Evolutionary conservation across 2,329 filamentous ascomycete genomes (phyloP), one percentile per base, ranked within the genome.

Genomic region (Alternaria arborescens): DNA sequence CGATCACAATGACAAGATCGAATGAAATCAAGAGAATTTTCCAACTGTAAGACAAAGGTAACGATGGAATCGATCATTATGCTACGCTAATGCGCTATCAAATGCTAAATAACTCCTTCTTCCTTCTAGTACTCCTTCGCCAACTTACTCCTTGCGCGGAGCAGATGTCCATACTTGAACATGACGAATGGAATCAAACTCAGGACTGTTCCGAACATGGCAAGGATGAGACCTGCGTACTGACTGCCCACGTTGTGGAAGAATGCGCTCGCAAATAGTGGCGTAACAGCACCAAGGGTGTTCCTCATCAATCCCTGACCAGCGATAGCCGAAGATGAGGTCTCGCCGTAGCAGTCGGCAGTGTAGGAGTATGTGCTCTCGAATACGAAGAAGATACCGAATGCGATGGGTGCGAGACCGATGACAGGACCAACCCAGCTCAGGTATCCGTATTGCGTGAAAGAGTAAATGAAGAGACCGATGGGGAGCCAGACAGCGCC

Each of bases 311-410:
- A 77, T 20, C 83, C 82, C 70, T 85, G 83, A 1, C 82, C 83
- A 2, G 84, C 84, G 53, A 85, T 81, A 18, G 79, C 79, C 12
- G 75, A 78, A 1, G 75, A 78, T 1, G 77, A 76, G 26, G 73
- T 84, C 58, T 82, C 79, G 20, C 83, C 83, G 58, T 85, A 85
- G 70, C 83, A 85, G 65, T 85, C 83, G 5, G 83, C 80, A 0
- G 83, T 85, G 68, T 84, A 85, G 8, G 77, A 81, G 70, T 85
- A 85, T 12, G 78, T 79, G 16, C 71, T 73, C 64, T 81, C 79
- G 64, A 81, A 81, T 26, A 81, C 82, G 74, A 85, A 86, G 80
- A 82, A 85, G 71, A 86, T 85, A 5, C 84, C 84, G 56, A 85
- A 80, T 3, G 82, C 78, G 52, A 85, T 85, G 8, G 82, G 81